Evolutionary conservation across 345 rosid genomes (phyloP), one percentile per base, ranked within the genome.

Genomic region (Schrenkiella parvula): DNA sequence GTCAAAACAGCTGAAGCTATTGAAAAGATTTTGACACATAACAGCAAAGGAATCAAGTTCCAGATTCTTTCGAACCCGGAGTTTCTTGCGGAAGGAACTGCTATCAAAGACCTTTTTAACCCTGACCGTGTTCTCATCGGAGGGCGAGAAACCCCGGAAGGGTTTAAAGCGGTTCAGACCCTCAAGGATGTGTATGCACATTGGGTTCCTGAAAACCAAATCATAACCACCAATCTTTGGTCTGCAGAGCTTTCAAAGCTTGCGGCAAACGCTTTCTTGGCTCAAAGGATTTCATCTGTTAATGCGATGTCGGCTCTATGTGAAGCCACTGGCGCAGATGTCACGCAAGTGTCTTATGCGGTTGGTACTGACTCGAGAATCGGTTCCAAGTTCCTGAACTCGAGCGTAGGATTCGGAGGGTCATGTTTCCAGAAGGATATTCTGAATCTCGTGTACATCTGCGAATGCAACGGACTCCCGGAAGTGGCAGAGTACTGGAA

Each of bases 61-160:
- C 97, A 91, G 82, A 91, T 91, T 78, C 85, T 91, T 31, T 91
- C 97, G 4, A 91, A 91, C 80, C 97, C 97, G 0, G 97, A 90
- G 71, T 90, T 90, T 71, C 91, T 90, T 17, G 97, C 95, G 0
- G 97, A 90, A 73, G 95, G 97, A 50, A 91, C 97, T 26, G 95
- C 97, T 21, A 81, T 89, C 15, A 80, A 64, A 37, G 97, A 91
- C 72, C 86, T 91, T 44, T 66, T 87, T 19, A 81, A 75, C 8
- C 97, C 97, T 0, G 97, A 91, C 68, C 78, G 95, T 35, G 95
- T 89, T 18, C 95, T 91, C 13, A 89, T 91, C 8, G 95, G 97
- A 28, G 95, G 97, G 2, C 78, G 95, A 66, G 95, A 89, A 79
- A 89, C 95, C 14, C 78, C 87, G 0, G 84, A 79, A 23, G 97